Conservation (phyloP, 2,329 filamentous ascomycete species). For the Epichloe gansuensis region DNA sequence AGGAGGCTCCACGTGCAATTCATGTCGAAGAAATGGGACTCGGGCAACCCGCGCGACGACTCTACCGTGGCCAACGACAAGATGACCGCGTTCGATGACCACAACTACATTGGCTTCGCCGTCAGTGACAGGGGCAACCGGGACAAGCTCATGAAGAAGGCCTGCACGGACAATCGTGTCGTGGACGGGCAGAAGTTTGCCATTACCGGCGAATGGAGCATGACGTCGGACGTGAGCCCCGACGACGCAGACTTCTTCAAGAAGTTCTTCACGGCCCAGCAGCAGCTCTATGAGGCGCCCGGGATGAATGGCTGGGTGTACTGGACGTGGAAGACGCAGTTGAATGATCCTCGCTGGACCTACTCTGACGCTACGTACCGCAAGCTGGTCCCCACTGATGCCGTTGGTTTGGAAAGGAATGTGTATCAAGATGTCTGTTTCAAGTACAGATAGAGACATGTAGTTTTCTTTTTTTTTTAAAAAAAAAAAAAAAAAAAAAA, state of each 20-base stretch:
- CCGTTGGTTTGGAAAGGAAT: conserved; percentile 14
- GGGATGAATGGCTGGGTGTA: conserved; percentile 41
- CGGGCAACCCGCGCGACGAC: conserved; percentile 22
- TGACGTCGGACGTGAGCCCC: conserved; percentile 35
- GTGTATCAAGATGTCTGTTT: conserved; percentile 15
- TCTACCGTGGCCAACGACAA: conserved; percentile 23
- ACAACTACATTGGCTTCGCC: conserved; percentile 31
- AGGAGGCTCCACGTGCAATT: conserved; percentile 32
- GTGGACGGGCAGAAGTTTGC: conserved; percentile 22
- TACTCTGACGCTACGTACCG: conserved; percentile 14
- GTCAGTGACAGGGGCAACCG: conserved; percentile 8
- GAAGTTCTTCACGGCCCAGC: conserved; percentile 45
- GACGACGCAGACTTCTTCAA: conserved; percentile 36
- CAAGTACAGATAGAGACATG: conserved; percentile 6
- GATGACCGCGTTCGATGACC: conserved; percentile 41
- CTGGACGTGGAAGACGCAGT: conserved; percentile 44
- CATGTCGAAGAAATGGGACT: conserved; percentile 39
- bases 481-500: too few species aligned
- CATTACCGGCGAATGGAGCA: conserved; percentile 46
- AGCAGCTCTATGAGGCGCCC: conserved; percentile 37
- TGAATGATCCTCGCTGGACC: conserved; percentile 20
- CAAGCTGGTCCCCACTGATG: conserved; percentile 12
- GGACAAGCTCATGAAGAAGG: conserved; percentile 12
- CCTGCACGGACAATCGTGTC: conserved; percentile 34
- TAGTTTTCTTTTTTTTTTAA: too few species aligned